Evolutionary conservation across 148 eudicot species (phyloP), one percentile per base, ranked within the genome.

Genomic region (Cornus controversa): DNA sequence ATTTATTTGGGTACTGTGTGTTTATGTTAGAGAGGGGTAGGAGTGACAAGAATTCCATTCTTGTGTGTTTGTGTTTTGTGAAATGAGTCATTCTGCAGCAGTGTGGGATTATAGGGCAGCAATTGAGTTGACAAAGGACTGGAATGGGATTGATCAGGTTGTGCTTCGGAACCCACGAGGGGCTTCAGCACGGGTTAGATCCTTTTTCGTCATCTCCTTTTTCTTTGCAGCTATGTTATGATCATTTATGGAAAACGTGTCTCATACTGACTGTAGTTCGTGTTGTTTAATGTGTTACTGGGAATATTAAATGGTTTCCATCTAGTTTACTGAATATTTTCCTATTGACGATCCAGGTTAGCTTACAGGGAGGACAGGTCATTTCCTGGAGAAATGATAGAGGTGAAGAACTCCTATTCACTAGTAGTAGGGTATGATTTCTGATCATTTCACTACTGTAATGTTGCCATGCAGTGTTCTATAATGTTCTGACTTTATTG

Each of bases 341-440:
- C 20, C 10, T 14, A 14, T 54, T 14, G 22, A 16, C 5, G 60
- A 54, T 81, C 26, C 87, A 92, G 97, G 93, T 92, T 42, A 91
- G 93, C 84, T 62, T 96, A 85, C 87, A 84, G 47, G 97, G 97
- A 71, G 99, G 97, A 62, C 99, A 96, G 67, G 94, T 93, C 67
- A 81, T 78, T 81, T 96, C 99, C 22, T 96, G 99, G 99, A 84
- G 90, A 84, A 96, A 88, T 82, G 88, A 86, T 67, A 85, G 86
- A 16, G 99, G 99, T 42, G 98, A 96, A 83, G 97, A 93, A 75
- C 98, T 93, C 79, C 87, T 96, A 24, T 96, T 93, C 85, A 91
- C 93, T 47, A 89, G 97, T 76, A 89, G 80, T 67, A 96, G 93
- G 94, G 99, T 96, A 75, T 62, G 53, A 13, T 77, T 69, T 77